Conservation (phyloP, 1,284 basidiomycete genomes). For the Abortiporus biennis region DNA sequence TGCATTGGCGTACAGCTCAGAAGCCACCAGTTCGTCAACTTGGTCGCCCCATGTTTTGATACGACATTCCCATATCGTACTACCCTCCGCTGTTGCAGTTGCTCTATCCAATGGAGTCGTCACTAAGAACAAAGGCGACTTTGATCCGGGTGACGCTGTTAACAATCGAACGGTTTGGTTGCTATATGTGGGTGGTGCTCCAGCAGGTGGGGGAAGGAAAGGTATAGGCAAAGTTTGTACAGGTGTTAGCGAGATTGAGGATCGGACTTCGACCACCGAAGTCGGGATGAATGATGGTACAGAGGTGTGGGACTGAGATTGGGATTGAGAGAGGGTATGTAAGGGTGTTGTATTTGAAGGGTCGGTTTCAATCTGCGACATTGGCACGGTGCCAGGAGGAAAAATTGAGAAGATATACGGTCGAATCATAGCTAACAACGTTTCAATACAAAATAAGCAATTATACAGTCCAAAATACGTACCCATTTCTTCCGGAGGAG, state of each 20-base stretch:
- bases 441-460: background rate
- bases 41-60: conserved; percentile 78
- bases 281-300: conserved; percentile 36
- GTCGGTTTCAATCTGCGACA: conserved; percentile 16
- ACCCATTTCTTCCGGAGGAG: conserved; percentile 80
- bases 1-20: conserved; percentile 75
- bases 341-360: no score
- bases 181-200: conserved; percentile 21
- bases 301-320: no score
- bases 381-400: conserved; percentile 57
- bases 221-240: conserved; percentile 69
- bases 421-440: conserved; percentile 61
- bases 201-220: conserved; percentile 30
- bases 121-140: conserved; percentile 60
- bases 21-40: conserved; percentile 77
- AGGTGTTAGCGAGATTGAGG: conserved; percentile 62
- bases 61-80: conserved; percentile 70
- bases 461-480: conserved; percentile 13
- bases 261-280: conserved; percentile 72
- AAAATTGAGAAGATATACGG: conserved; percentile 84
- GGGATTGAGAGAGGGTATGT: conserved; percentile 7
- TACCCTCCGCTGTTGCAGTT: conserved; percentile 57
- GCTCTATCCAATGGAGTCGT: conserved; percentile 72
- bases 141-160: conserved; percentile 41
- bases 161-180: conserved; percentile 57